Percentiles rank a stretch among this genome's conserved stretches.
Evolutionary conservation across 371 early-diverging fungal species (phyloP).

Genomic region (Mucor indicus): DNA sequence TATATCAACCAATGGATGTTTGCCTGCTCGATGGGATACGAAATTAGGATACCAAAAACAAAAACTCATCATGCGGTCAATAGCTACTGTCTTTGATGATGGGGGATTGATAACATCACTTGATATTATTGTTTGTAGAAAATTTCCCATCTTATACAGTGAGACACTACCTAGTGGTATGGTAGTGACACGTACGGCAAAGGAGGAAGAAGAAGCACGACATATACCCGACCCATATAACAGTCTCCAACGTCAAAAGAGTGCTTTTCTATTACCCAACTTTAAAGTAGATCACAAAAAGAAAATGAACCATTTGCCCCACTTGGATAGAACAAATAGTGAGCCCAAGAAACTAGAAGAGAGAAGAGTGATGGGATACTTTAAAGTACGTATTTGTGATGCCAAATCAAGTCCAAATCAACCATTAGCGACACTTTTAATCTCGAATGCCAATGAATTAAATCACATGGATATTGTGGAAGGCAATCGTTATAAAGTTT

Average conservation of each 20-base stretch:
- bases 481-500: conserved; percentile 23
- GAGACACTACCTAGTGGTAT: conserved; percentile 53
- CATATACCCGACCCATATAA: conserved; percentile 6
- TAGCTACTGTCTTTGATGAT: conserved; percentile 47
- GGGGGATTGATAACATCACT: conserved; percentile 74
- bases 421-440: conserved; percentile 19
- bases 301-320: not conserved
- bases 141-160: conserved; percentile 57
- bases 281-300: conserved; percentile 16
- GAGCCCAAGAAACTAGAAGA: conserved; percentile 22
- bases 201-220: conserved; percentile 59
- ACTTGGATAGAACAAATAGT: not conserved
- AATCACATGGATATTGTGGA: conserved; percentile 29
- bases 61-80: conserved; percentile 31
- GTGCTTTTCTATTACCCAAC: conserved; percentile 10
- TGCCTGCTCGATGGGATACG: conserved; percentile 68
- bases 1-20: conserved; percentile 61
- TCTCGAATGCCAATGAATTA: conserved; percentile 30
- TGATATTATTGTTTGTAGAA: conserved; percentile 65
- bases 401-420: conserved; percentile 6
- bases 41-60: conserved; percentile 61
- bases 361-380: conserved; percentile 46
- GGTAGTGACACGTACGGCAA: conserved; percentile 42
- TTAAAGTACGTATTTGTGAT: conserved; percentile 53
- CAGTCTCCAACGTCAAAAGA: not conserved